Conservation (phyloP, 139 green algal species). For the Haematococcus sp. region DNA sequence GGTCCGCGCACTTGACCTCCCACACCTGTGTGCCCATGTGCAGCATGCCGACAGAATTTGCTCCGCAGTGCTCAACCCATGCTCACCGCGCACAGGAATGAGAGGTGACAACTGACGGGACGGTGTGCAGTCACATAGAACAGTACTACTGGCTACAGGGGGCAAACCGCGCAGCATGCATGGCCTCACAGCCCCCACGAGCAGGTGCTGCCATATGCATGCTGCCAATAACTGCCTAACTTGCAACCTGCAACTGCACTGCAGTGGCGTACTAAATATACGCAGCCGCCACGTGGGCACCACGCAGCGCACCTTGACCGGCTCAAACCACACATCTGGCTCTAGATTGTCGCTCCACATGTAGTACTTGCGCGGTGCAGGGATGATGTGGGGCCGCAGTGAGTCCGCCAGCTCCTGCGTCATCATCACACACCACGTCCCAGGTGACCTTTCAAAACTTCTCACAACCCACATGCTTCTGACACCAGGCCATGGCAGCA, state of each 20-base stretch:
- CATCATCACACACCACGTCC: neutral
- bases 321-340: slow-evolving; percentile 95
- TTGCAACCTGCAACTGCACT: too few species aligned
- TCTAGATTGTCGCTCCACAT: slow-evolving; percentile 63
- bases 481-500: neutral
- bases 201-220: too few species aligned
- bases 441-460: neutral
- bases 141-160: too few species aligned
- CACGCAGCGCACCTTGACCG: slow-evolving; percentile 31
- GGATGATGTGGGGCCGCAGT: slow-evolving; percentile 68
- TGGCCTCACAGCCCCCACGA: too few species aligned
- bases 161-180: too few species aligned
- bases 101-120: neutral
- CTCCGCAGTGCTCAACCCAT: too few species aligned
- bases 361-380: slow-evolving; percentile 51
- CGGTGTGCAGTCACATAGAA: too few species aligned
- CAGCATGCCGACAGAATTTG: too few species aligned
- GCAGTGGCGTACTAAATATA: too few species aligned
- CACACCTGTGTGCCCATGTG: slow-evolving; percentile 86
- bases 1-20: slow-evolving; percentile 97
- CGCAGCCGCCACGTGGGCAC: too few species aligned
- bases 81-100: too few species aligned
- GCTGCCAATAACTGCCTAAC: too few species aligned
- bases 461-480: neutral
- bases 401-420: slow-evolving; percentile 56